Evolutionary conservation across 1,139 yeast species (phyloP), one percentile per base, ranked within the genome.

Genomic region (Debaryomyces nepalensis): DNA sequence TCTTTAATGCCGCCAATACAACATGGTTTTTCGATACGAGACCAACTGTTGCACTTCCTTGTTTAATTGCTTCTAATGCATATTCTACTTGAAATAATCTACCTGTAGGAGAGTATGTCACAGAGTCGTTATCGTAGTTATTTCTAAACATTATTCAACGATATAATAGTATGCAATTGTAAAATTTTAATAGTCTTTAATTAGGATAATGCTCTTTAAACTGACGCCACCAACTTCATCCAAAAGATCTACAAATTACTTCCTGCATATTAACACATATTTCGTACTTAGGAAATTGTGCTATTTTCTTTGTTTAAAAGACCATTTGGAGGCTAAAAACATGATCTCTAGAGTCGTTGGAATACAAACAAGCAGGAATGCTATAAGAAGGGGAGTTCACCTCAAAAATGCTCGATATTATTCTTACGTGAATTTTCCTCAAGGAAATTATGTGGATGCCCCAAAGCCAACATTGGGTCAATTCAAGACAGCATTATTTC

Each of bases 1-100:
- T 81, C 73, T 91, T 93, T 57, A 93, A 73, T 18, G 97, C 98
- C 41, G 89, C 98, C 55, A 93, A 73, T 11, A 91, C 98, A 21
- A 91, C 97, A 63, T 90, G 87, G 41, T 80, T 81, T 54, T 84
- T 81, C 35, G 97, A 89, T 30, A 87, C 86, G 43, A 93, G 73
- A 4, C 99, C 99, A 29, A 91, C 97, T 10, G 97, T 93, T 3
- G 97, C 98, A 53, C 96, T 85, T 36, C 99, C 99, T 70, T 93
- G 99, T 63, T 93, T 93, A 66, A 93, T 93, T 12, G 99, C 98
- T 61, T 93, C 99, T 47, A 91, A 73, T 2, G 99, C 99, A 59
- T 93, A 93, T 64, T 93, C 99, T 26, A 84, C 84, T 68, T 93
- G 99, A 72, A 93, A 93, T 48, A 93, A 79, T 57, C 98, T 80